Conservation (phyloP, 768 basidiomycete genomes). For the Crucibulum laeve region DNA sequence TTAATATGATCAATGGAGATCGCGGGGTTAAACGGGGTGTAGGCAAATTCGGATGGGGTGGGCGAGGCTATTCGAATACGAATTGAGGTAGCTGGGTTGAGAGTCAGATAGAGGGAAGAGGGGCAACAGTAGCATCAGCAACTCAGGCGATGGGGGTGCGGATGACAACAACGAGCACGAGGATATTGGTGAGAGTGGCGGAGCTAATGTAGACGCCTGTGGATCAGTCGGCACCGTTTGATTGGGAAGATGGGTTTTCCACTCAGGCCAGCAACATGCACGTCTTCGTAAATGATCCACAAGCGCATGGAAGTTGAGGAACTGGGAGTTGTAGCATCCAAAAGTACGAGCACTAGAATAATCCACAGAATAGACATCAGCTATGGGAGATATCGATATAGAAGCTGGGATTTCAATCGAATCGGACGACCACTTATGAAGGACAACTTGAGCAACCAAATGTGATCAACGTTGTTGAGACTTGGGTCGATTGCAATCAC, state of each 20-base stretch:
- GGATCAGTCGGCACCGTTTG: not conserved
- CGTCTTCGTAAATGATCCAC: conserved; percentile 48
- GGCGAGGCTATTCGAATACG: not conserved
- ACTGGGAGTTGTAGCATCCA: conserved; percentile 40
- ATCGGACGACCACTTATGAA: conserved; percentile 16
- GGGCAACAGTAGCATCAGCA: not conserved
- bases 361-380: not conserved
- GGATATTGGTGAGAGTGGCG: conserved; percentile 13
- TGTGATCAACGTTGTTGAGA: conserved; percentile 17
- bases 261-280: conserved; percentile 20
- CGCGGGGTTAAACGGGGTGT: conserved; percentile 12
- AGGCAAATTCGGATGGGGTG: not conserved
- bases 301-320: conserved; percentile 44
- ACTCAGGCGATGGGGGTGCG: not conserved
- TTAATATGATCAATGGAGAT: conserved; percentile 9
- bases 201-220: not conserved
- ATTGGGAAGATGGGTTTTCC: conserved; percentile 28
- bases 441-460: conserved; percentile 20
- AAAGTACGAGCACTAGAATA: conserved; percentile 31
- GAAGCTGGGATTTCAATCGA: conserved; percentile 5
- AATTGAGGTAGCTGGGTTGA: not conserved
- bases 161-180: conserved; percentile 6
- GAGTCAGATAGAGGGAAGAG: conserved; percentile 3
- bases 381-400: not conserved
- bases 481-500: not conserved